Evolutionary conservation across 1,284 basidiomycete genomes (phyloP), one percentile per base, ranked within the genome.

Genomic region (Rhodofomes roseus): DNA sequence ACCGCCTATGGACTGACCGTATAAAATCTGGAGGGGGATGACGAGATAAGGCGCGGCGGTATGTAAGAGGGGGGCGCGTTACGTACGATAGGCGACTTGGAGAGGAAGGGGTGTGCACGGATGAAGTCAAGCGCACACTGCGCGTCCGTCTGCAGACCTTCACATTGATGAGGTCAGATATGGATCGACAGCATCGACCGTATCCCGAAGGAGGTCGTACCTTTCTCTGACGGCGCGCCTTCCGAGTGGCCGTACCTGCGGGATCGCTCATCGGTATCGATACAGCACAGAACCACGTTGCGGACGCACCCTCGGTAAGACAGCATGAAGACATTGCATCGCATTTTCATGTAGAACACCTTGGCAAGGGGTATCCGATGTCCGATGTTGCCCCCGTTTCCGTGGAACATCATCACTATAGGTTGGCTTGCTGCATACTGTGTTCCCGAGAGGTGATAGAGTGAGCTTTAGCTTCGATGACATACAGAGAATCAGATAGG

Each of bases 1-100:
- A n/a, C 96, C 96, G 16, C 96, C 96, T 31, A 99, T 93, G 7
- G 92, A 95, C 73, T 98, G 96, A 0, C 96, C 96, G 68, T 95
- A 98, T 0, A 96, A 73, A 50, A 93, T 78, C 87, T 89, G 60
- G 25, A 62, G 70, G 43, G 70, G 46, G 50, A 51, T 16, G 8
- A 18, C 2, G 22, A 29, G 16, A 41, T 56, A 18, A 56, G 57
- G n/a, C 37, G 18, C 20, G 27, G 50, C 29, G n/a, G 37, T 9
- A 23, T 2, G 50, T 40, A 18, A 41, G 29, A 37, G 36, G n/a
- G 55, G 25, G 9, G 22, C 9, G 43, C 29, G 2, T 54, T 36
- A 71, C 81, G 57, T 63, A 93, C 87, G 54, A 93, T 80, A 16
- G 83, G 81, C 1, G 92, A 91, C 56, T 81, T 76, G 34, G 84